Percentiles rank a stretch among this genome's conserved stretches.
These are phyloP conservation scores for Irpex sp. DNA, from an alignment of 1,284 basidiomycete species.

Conservation along the genomic window DNA sequence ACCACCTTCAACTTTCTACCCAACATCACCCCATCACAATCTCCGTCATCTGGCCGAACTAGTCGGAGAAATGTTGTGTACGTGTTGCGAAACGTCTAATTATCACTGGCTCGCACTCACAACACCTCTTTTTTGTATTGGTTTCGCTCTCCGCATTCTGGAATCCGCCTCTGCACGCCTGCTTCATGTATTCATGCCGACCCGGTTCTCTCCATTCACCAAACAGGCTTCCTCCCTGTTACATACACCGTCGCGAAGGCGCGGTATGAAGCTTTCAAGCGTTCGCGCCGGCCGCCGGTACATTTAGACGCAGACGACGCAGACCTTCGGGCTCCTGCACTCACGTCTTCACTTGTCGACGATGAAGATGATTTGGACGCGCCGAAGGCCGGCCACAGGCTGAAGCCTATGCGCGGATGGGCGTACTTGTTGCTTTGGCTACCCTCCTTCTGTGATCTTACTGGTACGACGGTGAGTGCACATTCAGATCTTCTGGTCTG, in stretches of 20 bases:
- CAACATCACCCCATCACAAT: slow-evolving; percentile 17
- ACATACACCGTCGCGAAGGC: slow-evolving; percentile 62
- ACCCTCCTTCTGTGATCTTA: slow-evolving; percentile 86
- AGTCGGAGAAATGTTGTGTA: slow-evolving; percentile 92
- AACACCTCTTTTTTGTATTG: slow-evolving; percentile 25
- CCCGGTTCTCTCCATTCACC: slow-evolving; percentile 8
- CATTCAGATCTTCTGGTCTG: neutral
- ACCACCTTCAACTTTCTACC: neutral
- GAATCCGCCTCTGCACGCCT: neutral
- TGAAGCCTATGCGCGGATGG: slow-evolving; percentile 58
- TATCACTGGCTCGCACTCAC: slow-evolving; percentile 15
- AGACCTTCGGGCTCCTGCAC: slow-evolving; percentile 5
- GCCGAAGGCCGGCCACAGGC: slow-evolving; percentile 19
- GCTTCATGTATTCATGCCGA: slow-evolving; percentile 19
- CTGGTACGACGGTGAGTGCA: slow-evolving; percentile 70
- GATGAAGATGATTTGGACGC: slow-evolving; percentile 9
- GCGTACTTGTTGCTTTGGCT: slow-evolving; percentile 78
- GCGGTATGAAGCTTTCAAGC: slow-evolving; percentile 25
- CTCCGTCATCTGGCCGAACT: slow-evolving; percentile 31
- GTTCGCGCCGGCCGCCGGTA: slow-evolving; percentile 39
- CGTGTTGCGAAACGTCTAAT: slow-evolving; percentile 32
- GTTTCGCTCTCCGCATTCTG: neutral
- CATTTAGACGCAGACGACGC: slow-evolving; percentile 45
- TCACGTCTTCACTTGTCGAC: slow-evolving; percentile 20
- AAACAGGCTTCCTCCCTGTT: slow-evolving; percentile 77